A percentile compares a stretch with the other conserved stretches of the same genome.
Conservation (phyloP, 225 moss, liverwort and hornwort genomes). For the Asterella californica region DNA sequence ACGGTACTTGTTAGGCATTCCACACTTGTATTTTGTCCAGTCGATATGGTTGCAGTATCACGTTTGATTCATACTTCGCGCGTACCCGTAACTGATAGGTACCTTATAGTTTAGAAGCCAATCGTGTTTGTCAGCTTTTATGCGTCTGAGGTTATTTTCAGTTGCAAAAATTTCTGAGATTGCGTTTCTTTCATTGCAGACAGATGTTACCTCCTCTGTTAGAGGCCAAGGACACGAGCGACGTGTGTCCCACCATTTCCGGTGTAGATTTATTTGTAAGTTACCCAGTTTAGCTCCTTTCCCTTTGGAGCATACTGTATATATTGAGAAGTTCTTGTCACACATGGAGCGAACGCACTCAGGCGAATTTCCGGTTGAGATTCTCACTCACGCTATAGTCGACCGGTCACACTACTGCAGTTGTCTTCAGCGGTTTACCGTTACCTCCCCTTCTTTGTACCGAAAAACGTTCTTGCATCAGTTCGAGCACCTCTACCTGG, state of each 20-base stretch:
- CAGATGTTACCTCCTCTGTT: neutral
- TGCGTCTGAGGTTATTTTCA: too few relatives aligned
- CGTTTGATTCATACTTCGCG: neutral
- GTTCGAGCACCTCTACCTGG: too few relatives aligned
- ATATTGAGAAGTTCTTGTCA: too few relatives aligned
- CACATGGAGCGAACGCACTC: neutral
- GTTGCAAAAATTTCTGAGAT: too few relatives aligned
- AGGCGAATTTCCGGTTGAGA: neutral
- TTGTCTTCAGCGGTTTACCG: too few relatives aligned
- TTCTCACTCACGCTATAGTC: neutral
- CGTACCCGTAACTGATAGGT: too few relatives aligned
- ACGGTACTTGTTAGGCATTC: neutral
- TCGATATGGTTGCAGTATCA: neutral
- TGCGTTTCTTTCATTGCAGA: neutral
- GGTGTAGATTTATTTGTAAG: neutral
- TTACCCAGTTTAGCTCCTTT: neutral
- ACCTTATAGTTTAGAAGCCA: too few relatives aligned
- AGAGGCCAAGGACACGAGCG: neutral
- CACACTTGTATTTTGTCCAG: neutral
- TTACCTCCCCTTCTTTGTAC: too few relatives aligned
- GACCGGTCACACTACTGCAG: too few relatives aligned
- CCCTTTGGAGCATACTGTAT: neutral
- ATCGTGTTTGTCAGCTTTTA: too few relatives aligned
- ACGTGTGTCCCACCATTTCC: neutral
- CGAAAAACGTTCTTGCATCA: too few relatives aligned